Percentiles rank a stretch among this genome's conserved stretches.
These are phyloP conservation scores for Solanum pimpinellifolium DNA, from an alignment of 257 asterid species.

Conservation along the genomic window DNA sequence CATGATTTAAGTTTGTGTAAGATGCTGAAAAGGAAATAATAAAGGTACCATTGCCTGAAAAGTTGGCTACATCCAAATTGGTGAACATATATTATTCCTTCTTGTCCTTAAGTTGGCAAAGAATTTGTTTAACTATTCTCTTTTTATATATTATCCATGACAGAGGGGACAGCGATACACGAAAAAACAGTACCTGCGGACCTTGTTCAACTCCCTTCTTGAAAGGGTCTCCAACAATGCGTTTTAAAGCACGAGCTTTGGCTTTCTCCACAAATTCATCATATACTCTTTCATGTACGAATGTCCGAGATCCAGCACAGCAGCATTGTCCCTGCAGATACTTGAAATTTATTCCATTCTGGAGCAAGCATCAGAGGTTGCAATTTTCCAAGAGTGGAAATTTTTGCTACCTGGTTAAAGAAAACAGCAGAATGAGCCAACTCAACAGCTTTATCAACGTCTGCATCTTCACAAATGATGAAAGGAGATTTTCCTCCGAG, in stretches of 20 bases:
- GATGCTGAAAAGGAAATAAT: not conserved
- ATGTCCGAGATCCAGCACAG: conserved; percentile 79
- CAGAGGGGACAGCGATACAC: not conserved
- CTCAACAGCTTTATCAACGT: conserved; percentile 20
- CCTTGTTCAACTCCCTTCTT: conserved; percentile 67
- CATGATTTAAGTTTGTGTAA: not conserved
- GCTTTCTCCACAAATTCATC: conserved; percentile 63
- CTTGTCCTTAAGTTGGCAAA: not conserved
- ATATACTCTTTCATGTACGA: conserved; percentile 51
- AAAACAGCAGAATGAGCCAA: conserved; percentile 13
- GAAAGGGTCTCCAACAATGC: conserved; percentile 65
- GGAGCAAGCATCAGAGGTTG: not conserved
- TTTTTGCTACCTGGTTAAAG: conserved; percentile 17
- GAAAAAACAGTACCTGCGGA: conserved; percentile 47
- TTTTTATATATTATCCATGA: not conserved
- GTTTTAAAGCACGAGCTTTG: conserved; percentile 46
- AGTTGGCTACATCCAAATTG: not conserved
- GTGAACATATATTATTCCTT: not conserved
- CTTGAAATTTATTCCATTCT: not conserved
- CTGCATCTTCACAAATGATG: conserved; percentile 29
- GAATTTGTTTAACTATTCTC: not conserved
- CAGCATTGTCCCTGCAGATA: conserved; percentile 60
- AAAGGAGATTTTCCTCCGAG: conserved; percentile 33
- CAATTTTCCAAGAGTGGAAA: not conserved
- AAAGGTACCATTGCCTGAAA: not conserved